phyloP scores from a whole-genome alignment of 345 rosid species.

The Lagerstroemia speciosa region DNA sequence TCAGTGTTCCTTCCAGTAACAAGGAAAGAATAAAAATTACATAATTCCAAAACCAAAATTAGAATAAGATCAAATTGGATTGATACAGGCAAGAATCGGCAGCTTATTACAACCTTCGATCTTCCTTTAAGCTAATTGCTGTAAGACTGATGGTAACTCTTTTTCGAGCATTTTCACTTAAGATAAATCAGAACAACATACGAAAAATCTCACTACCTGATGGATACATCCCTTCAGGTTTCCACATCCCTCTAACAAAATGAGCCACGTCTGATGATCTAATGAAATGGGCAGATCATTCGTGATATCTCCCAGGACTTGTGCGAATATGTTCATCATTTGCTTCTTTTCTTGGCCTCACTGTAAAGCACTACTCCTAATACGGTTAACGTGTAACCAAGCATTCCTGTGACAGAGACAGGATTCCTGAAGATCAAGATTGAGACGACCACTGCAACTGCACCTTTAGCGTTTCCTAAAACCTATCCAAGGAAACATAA shows the following conservation, averaged over 20 bases:
- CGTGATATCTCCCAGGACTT: background rate
- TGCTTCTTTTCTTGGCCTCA: constrained; percentile 94
- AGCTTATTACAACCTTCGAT: background rate
- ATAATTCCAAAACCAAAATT: background rate
- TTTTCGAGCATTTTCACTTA: background rate
- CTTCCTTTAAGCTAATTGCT: background rate
- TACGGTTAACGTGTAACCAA: constrained; percentile 84
- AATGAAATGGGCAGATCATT: background rate
- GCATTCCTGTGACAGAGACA: constrained; percentile 92
- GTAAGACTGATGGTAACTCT: background rate
- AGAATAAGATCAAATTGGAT: background rate
- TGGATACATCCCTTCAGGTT: background rate
- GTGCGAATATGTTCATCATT: constrained; percentile 20
- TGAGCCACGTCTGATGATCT: background rate
- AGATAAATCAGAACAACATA: background rate
- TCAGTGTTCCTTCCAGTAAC: background rate
- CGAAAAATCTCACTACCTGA: background rate
- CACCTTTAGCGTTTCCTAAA: constrained; percentile 97
- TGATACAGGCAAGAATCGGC: background rate
- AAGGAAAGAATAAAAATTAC: background rate
- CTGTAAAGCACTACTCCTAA: constrained; percentile 88
- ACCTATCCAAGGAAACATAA: constrained; percentile 38
- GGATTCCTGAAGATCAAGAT: constrained; percentile 93
- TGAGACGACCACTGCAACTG: constrained; percentile 94
- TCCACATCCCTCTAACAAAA: background rate